Evolutionary conservation across 1,139 yeast genomes (phyloP).

Genomic region (Taphrina confusa): DNA sequence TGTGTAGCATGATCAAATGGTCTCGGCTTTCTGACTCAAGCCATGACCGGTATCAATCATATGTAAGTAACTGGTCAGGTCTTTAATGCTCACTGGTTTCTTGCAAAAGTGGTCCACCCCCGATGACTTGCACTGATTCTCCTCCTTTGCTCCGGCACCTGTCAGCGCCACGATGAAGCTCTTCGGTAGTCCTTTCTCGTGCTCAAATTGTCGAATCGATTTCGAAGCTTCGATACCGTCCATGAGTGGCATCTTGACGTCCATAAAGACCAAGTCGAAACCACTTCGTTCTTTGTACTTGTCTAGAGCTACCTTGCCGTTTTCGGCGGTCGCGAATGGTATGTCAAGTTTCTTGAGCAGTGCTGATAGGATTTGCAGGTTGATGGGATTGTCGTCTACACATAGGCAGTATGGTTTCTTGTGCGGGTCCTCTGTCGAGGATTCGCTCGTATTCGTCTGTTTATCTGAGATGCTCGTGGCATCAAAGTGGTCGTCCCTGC

Average conservation of each 20-base stretch:
- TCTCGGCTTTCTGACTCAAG: no score
- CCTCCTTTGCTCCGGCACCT: conserved; percentile 19
- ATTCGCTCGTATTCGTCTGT: conserved; percentile 1
- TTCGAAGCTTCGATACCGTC: conserved; percentile 21
- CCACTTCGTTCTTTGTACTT: neutral
- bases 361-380: conserved; percentile 11
- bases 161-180: conserved; percentile 14
- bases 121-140: conserved; percentile 1
- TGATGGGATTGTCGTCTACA: conserved; percentile 31
- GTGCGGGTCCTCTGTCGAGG: neutral
- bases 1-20: no score
- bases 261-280: conserved; percentile 27
- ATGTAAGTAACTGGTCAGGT: conserved; percentile 12
- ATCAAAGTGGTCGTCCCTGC: conserved; percentile 8
- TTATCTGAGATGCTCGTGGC: conserved; percentile 7
- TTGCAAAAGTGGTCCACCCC: conserved; percentile 21
- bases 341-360: conserved; percentile 16
- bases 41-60: no score
- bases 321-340: conserved; percentile 4
- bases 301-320: conserved; percentile 10
- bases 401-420: conserved; percentile 10
- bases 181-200: neutral
- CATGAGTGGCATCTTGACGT: conserved; percentile 29
- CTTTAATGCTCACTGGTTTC: conserved; percentile 18
- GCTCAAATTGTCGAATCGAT: neutral